A percentile compares a stretch with the other conserved stretches of the same genome.
Conservation (phyloP, 352 stramenopile species). For the Pythium phragmiticola region DNA sequence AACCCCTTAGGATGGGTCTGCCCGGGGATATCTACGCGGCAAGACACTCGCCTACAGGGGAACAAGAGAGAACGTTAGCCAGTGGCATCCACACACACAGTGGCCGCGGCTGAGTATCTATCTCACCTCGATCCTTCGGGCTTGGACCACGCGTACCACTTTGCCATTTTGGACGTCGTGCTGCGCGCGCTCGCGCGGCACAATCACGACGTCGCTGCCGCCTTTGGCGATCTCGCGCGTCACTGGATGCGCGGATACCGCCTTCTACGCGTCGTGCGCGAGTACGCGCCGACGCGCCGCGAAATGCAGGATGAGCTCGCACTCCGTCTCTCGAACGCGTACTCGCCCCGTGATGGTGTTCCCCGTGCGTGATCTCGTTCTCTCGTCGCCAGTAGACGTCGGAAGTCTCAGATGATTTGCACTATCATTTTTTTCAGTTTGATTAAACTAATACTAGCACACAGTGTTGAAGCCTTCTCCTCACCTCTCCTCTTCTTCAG, state of each 20-base stretch:
- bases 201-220: not conserved
- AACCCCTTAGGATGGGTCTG: constrained; percentile 53
- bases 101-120: not conserved
- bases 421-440: constrained; percentile 36
- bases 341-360: no score
- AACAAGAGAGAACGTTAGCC: not conserved
- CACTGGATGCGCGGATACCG: not conserved
- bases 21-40: constrained; percentile 48
- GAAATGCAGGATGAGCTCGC: no score
- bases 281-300: no score
- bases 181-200: not conserved
- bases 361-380: no score
- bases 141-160: constrained; percentile 49
- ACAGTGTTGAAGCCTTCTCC: constrained; percentile 50
- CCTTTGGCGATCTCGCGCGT: not conserved
- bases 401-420: no score
- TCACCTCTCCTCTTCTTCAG: no score
- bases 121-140: constrained; percentile 69
- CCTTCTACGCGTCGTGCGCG: not conserved
- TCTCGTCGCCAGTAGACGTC: no score
- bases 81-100: no score
- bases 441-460: constrained; percentile 69
- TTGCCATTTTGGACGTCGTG: not conserved
- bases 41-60: constrained; percentile 58
- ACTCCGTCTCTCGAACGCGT: no score